These are phyloP conservation scores for Arachnopeziza araneosa DNA, from an alignment of 2,329 filamentous ascomycete species.

Conservation along the genomic window DNA sequence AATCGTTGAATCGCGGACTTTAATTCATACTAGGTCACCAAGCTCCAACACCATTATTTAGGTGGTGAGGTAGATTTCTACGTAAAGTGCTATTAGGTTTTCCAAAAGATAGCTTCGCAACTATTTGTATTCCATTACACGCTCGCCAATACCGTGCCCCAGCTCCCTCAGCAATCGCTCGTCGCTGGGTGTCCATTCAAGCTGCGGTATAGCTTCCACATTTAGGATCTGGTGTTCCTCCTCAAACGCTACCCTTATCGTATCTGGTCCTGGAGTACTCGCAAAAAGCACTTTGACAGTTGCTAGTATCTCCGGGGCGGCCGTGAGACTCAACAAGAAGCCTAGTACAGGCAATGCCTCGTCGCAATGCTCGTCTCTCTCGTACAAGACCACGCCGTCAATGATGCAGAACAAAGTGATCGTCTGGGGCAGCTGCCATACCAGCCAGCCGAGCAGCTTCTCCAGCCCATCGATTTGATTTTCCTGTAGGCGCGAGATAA, in stretches of 20 bases:
- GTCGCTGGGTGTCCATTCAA: not conserved
- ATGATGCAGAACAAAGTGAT: not conserved
- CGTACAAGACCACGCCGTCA: conserved; percentile 1
- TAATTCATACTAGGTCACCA: no score
- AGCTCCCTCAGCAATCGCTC: conserved; percentile 1
- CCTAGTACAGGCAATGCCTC: not conserved
- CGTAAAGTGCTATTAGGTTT: no score
- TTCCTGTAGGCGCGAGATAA: not conserved
- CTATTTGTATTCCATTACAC: no score
- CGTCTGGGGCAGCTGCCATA: conserved; percentile 1
- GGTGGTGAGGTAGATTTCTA: no score
- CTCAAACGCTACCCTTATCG: not conserved
- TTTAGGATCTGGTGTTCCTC: not conserved
- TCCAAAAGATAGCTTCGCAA: no score
- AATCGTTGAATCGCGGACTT: no score
- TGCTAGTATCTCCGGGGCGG: not conserved
- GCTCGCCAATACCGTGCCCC: not conserved
- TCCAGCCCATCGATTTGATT: not conserved
- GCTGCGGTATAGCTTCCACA: not conserved
- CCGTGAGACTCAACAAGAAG: not conserved
- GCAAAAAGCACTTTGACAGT: conserved; percentile 1
- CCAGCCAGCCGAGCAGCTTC: not conserved
- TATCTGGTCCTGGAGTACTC: conserved; percentile 1
- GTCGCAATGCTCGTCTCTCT: not conserved
- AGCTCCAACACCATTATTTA: no score